Evolutionary conservation across 2,329 filamentous ascomycete genomes (phyloP).

Genomic region (Rhinocladiella mackenziei): DNA sequence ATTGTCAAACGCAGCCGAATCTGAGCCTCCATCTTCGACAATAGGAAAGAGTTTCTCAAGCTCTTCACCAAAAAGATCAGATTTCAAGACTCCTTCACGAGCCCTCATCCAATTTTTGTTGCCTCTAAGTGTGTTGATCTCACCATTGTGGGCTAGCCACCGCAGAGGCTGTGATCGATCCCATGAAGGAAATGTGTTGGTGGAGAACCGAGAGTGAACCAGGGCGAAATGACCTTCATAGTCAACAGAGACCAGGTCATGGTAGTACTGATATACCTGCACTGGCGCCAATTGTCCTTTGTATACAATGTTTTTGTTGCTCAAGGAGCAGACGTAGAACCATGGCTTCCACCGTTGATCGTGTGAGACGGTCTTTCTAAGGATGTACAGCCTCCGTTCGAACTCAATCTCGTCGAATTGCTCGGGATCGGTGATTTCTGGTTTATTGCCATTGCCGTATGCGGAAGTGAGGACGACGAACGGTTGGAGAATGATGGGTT

Average conservation of each 20-base stretch:
- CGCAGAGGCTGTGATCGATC: conserved; percentile 92
- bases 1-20: conserved; percentile 96
- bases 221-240: conserved; percentile 96
- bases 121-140: conserved; percentile 94
- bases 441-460: conserved; percentile 76
- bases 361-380: conserved; percentile 92
- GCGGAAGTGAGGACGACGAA: conserved; percentile 84
- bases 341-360: conserved; percentile 94
- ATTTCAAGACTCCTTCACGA: conserved; percentile 90
- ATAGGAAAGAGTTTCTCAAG: conserved; percentile 88
- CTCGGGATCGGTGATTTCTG: conserved; percentile 71
- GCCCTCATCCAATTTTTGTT: conserved; percentile 99
- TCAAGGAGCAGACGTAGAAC: conserved; percentile 97
- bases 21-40: conserved; percentile 92
- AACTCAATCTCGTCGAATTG: conserved; percentile 81
- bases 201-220: conserved; percentile 95
- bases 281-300: conserved; percentile 92
- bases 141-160: conserved; percentile 97
- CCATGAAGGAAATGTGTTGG: conserved; percentile 98
- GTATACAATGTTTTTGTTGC: conserved; percentile 98
- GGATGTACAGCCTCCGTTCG: conserved; percentile 87
- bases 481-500: conserved; percentile 91
- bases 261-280: conserved; percentile 97
- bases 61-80: conserved; percentile 86
- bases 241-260: conserved; percentile 93